Evolutionary conservation across 768 basidiomycete species (phyloP), one percentile per base, ranked within the genome.

Genomic region (Pleurotus cornucopiae): DNA sequence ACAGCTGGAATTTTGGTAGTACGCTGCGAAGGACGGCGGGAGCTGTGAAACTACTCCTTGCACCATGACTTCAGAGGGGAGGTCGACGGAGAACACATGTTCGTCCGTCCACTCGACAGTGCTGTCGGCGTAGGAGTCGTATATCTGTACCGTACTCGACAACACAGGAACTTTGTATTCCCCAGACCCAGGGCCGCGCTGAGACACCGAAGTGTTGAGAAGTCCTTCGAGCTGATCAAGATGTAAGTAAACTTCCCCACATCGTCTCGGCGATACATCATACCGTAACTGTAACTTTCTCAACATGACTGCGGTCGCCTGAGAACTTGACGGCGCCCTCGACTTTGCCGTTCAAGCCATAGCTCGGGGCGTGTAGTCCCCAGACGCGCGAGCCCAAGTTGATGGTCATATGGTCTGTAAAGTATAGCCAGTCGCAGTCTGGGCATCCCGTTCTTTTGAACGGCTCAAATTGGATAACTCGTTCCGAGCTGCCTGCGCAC

Each of bases 301-400:
- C 63, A 4, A 78, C 68, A 41, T 71, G 69, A n/a, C 67, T 66
- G 54, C 69, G 70, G 20, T 67, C 64, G 41, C 68, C 67, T 16
- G 58, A 64, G 53, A 80, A 68, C 18, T 58, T 62, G 3, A 79
- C 57, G 21, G 65, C 57, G 14, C 78, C 79, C 37, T 76, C 70
- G n/a, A 79, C 69, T 14, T 63, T 62, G 6, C 71, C 74, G 23
- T 73, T 68, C 38, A 68, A 61, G 20, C 79, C 79, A 61, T 78
- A 81, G 14, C 69, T 68, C 7, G 79, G 77, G 20, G 69, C 62
- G 45, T 63, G 60, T 3, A 73, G 63, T 13, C 69, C 70, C 71
- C 72, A 76, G 14, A 69, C 64, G 43, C 72, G 71, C 25, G 67
- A 66, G 11, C 76, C 75, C 21, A 80, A 63, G 61, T 74, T 74